Base-by-base conservation (phyloP, 371 early-diverging fungal species). In the Rhizomucor miehei region DNA sequence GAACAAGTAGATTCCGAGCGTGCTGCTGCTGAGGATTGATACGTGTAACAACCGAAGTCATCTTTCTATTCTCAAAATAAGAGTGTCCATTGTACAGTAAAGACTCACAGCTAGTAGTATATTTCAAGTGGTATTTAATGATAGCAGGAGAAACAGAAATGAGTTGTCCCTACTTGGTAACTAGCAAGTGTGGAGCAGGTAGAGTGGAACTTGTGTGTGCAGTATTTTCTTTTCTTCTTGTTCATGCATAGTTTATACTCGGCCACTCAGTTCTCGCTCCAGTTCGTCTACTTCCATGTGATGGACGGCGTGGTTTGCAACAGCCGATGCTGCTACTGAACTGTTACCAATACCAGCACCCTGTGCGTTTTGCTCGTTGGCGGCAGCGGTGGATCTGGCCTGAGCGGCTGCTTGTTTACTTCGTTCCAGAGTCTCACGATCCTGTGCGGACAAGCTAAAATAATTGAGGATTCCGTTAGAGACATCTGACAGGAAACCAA, bases 181-280 rank as follows among this genome's bases (percentile, higher is more conserved):
- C 29, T 29, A 29, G 29, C 29, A 29, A 29, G 29, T 8, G 8
- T 29, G 29, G 29, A 29, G 29, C 29, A 29, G 29, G 3, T 29
- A 29, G 8, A 29, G 29, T 29, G 3, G 29, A n/a, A n/a, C n/a
- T n/a, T n/a, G n/a, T n/a, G n/a, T n/a, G n/a, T n/a, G n/a, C n/a
- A n/a, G n/a, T n/a, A n/a, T n/a, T n/a, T n/a, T n/a, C n/a, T n/a
- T n/a, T n/a, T n/a, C n/a, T n/a, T n/a, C n/a, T n/a, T 29, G 3
- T 29, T 8, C 29, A 5, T 29, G 29, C 29, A 29, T 5, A 29
- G 29, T 29, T 62, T 68, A 70, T 45, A 63, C 57, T 19, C 57
- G 69, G 11, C 84, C 84, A 48, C 82, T 79, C 57, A 84, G 51
- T 50, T 82, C 85, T 21, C 78, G 74, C 52, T 84, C 85, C 59